Percentiles rank a stretch among this genome's conserved stretches.
These are phyloP conservation scores for Cystofilobasidium bisporidii DNA, from an alignment of 768 basidiomycete genomes.

Conservation along the genomic window DNA sequence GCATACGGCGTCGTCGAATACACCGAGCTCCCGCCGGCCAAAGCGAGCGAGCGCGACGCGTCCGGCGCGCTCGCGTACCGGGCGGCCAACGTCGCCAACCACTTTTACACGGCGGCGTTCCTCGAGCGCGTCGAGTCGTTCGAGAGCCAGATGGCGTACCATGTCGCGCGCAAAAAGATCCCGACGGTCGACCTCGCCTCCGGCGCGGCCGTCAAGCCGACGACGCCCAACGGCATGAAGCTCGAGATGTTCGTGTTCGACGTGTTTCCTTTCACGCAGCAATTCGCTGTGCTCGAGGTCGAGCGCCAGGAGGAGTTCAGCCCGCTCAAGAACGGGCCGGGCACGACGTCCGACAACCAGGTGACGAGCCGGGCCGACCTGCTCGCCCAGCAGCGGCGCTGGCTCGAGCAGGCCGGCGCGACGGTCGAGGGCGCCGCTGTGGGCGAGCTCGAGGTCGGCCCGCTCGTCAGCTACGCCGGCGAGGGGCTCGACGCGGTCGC, in stretches of 20 bases:
- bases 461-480: slow-evolving; percentile 78
- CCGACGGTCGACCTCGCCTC: slow-evolving; percentile 61
- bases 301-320: slow-evolving; percentile 83
- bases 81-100: slow-evolving; percentile 95
- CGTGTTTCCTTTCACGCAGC: slow-evolving; percentile 78
- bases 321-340: slow-evolving; percentile 94
- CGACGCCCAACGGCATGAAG: slow-evolving; percentile 96
- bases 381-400: slow-evolving; percentile 73
- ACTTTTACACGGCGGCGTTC: slow-evolving; percentile 87
- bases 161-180: slow-evolving; percentile 98
- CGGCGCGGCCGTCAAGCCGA: slow-evolving; percentile 65
- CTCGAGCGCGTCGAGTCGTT: slow-evolving; percentile 67
- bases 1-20: slow-evolving; percentile 93
- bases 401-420: slow-evolving; percentile 71
- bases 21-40: slow-evolving; percentile 83
- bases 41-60: slow-evolving; percentile 59
- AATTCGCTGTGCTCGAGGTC: slow-evolving; percentile 70
- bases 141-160: slow-evolving; percentile 84
- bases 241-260: slow-evolving; percentile 98
- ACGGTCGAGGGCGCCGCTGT: slow-evolving; percentile 46
- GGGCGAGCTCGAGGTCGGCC: slow-evolving; percentile 81
- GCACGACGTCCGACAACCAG: slow-evolving; percentile 79
- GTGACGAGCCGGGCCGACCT: slow-evolving; percentile 83
- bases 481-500: slow-evolving; percentile 73
- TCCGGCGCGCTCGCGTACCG: slow-evolving; percentile 77